Base-by-base conservation (phyloP, 164 flowering plant genomes). In the Cinnamomum chago region DNA sequence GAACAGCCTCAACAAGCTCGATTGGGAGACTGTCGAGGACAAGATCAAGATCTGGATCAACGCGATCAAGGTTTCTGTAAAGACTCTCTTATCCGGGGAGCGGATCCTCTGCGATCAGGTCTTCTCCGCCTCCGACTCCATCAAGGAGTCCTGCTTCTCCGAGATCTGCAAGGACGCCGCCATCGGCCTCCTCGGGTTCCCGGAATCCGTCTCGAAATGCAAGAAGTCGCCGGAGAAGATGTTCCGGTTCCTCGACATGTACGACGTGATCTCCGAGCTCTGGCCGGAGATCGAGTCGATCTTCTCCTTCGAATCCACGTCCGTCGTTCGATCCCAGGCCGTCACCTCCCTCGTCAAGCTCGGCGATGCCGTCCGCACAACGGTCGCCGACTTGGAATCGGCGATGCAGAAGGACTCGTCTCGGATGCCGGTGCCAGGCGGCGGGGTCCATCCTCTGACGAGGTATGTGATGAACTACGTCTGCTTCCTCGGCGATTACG, bases 21-120 rank as follows among this genome's bases (percentile, higher is more conserved):
- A 82, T 7, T 90, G 93, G 92, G 87, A 83, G 2, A 66, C 88
- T 91, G 72, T 84, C 1, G 92, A 91, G 24, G 1, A 84, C 62
- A 87, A 81, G 71, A 86, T 90, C 76, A 86, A 82, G 79, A 81
- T 17, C 70, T 91, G 96, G 96, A n/a, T 90, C 5, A 76, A 79
- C 4, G 93, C 89, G 0, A 77, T 85, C 28, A 90, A 84, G 73
- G 70, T 88, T 13, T 73, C 96, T 18, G 75, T 86, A 23, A 83
- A 70, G 30, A 88, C 86, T 0, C 87, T 91, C 62, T 88, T 91
- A 73, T n/a, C 15, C 23, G 88, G 92, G 2, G 96, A 91, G 78
- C 72, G 89, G 28, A 81, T 87, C 65, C 90, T 91, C 73, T 87
- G 91, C 78, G 90, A 90, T 70, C 83, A 83, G 47, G 88, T 91